Conservation (phyloP, 2,329 filamentous ascomycete genomes). For the Hypoxylon sp. region DNA sequence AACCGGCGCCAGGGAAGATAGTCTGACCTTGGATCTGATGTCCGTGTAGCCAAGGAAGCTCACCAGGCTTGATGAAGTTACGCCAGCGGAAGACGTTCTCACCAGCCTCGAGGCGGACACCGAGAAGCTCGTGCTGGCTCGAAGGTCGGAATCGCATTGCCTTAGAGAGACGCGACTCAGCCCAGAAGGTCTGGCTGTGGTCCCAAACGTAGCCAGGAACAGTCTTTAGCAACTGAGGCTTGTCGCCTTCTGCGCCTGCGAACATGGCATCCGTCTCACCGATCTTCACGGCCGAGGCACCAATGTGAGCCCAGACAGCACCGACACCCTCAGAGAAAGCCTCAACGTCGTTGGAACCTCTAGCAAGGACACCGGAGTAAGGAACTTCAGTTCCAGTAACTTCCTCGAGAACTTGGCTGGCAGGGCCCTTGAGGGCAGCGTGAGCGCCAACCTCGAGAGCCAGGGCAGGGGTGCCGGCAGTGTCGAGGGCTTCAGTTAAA, state of each 20-base stretch:
- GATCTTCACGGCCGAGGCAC: constrained; percentile 27
- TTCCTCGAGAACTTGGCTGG: constrained; percentile 55
- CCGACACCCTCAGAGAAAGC: constrained; percentile 40
- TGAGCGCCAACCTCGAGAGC: constrained; percentile 64
- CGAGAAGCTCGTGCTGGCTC: constrained; percentile 23
- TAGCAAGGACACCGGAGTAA: constrained; percentile 55
- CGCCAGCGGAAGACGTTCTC: constrained; percentile 42
- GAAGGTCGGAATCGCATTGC: constrained; percentile 15
- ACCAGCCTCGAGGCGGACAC: constrained; percentile 16
- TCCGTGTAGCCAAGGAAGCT: constrained; percentile 39
- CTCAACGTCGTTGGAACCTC: constrained; percentile 51
- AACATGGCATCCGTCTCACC: constrained; percentile 18
- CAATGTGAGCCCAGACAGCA: constrained; percentile 36
- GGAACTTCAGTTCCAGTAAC: constrained; percentile 41
- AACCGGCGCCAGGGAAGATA: constrained; percentile 47
- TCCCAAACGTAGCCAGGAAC: constrained; percentile 45
- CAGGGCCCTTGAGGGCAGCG: constrained; percentile 61
- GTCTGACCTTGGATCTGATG: constrained; percentile 47
- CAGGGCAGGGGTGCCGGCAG: constrained; percentile 53
- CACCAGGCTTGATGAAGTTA: constrained; percentile 29
- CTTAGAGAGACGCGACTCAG: constrained; percentile 33
- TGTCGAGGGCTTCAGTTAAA: constrained; percentile 49
- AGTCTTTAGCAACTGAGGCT: constrained; percentile 21
- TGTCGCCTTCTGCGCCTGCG: constrained; percentile 5
- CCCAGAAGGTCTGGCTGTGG: constrained; percentile 35